Percentiles rank a stretch among this genome's conserved stretches.
Conservation (phyloP, 2,329 filamentous ascomycete genomes). For the Exophiala xenobiotica region DNA sequence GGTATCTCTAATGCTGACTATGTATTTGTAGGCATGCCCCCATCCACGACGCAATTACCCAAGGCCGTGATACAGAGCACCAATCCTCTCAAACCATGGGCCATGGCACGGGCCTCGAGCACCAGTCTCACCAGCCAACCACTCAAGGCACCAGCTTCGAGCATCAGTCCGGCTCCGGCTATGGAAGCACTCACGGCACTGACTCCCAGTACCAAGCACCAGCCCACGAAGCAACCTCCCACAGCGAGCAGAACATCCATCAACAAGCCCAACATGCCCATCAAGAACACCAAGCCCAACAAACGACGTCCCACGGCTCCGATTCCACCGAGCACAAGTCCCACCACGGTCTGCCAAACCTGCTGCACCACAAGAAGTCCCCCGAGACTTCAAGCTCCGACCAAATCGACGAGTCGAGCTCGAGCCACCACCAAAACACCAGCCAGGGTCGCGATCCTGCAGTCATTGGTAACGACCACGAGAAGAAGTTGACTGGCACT, state of each 20-base stretch:
- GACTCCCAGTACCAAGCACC: no score
- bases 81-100: no score
- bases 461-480: conserved; percentile 17
- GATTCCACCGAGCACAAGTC: neutral
- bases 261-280: no score
- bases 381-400: neutral
- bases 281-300: neutral
- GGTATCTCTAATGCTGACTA: no score
- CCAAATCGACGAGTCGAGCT: neutral
- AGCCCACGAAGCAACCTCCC: no score
- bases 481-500: conserved; percentile 22
- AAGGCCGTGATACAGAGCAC: no score
- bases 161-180: no score
- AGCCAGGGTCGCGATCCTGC: conserved; percentile 24
- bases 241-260: no score
- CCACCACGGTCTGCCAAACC: conserved; percentile 1
- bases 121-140: no score
- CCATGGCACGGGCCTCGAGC: no score
- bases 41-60: neutral
- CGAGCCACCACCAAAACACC: conserved; percentile 6
- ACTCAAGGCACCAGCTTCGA: no score
- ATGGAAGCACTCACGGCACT: no score
- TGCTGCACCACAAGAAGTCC: conserved; percentile 3
- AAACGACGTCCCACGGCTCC: neutral
- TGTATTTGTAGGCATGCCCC: neutral